phyloP scores from a whole-genome alignment of 2,329 filamentous ascomycete genomes.

The Colletotrichum lupini region DNA sequence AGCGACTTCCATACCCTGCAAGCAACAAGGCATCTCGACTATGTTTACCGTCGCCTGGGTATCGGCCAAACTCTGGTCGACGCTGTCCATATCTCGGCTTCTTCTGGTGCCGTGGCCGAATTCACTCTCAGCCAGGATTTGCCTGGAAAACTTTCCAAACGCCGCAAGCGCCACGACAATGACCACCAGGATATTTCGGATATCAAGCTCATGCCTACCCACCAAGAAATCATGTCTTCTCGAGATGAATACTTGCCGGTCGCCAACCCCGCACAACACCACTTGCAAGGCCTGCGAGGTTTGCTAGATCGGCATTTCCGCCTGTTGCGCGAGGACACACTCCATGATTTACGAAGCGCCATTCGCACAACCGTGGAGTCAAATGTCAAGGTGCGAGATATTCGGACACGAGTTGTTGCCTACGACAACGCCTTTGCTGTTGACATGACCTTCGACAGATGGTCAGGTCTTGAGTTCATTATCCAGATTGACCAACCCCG shows the following conservation, averaged over 20 bases:
- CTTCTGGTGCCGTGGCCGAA: constrained; percentile 33
- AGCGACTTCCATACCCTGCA: constrained; percentile 44
- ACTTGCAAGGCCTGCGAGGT: constrained; percentile 53
- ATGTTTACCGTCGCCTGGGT: constrained; percentile 45
- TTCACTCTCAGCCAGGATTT: constrained; percentile 47
- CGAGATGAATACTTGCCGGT: constrained; percentile 57
- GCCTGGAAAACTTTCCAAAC: constrained; percentile 45
- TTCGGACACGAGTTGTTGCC: constrained; percentile 38
- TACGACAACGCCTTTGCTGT: constrained; percentile 37
- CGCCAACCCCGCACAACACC: constrained; percentile 48
- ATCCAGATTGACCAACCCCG: constrained; percentile 59
- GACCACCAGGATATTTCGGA: constrained; percentile 57
- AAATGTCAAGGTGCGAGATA: constrained; percentile 43
- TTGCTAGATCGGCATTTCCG: constrained; percentile 67
- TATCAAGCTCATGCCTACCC: constrained; percentile 62
- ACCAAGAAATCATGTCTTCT: constrained; percentile 55
- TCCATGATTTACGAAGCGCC: constrained; percentile 63
- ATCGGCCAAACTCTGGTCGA: constrained; percentile 41
- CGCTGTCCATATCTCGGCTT: constrained; percentile 22
- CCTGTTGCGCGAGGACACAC: constrained; percentile 64
- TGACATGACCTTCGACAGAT: constrained; percentile 47
- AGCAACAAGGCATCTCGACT: constrained; percentile 44
- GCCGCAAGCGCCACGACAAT: constrained; percentile 59
- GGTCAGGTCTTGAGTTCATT: constrained; percentile 55
- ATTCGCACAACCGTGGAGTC: constrained; percentile 39